Conservation (phyloP, 2,329 filamentous ascomycete species). For the Xylariaceae sp. region DNA sequence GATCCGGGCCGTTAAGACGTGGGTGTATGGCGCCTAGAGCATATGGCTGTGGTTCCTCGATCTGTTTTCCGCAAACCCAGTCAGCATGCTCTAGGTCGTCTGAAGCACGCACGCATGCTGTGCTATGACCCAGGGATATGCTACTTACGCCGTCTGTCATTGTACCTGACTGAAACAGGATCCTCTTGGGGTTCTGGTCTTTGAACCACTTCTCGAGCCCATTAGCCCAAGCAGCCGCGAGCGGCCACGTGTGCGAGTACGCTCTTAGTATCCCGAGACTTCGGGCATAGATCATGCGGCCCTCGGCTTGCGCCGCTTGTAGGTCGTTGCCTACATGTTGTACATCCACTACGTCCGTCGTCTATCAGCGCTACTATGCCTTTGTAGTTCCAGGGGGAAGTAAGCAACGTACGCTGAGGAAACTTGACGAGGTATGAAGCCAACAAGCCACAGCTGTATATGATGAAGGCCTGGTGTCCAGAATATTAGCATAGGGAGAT, state of each 20-base stretch:
- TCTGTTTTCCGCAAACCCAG: too few relatives aligned
- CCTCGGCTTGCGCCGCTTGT: constrained; percentile 37
- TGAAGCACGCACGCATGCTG: neutral
- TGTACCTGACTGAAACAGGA: constrained; percentile 37
- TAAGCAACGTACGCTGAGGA: constrained; percentile 37
- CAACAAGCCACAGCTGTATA: constrained; percentile 50
- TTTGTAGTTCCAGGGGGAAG: neutral
- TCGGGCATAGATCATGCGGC: constrained; percentile 41
- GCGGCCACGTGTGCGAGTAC: constrained; percentile 46
- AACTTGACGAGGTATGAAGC: constrained; percentile 49
- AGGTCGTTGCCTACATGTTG: constrained; percentile 29
- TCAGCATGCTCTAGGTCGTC: too few relatives aligned
- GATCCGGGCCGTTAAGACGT: constrained; percentile 18
- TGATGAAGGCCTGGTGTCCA: constrained; percentile 40
- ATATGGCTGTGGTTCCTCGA: constrained; percentile 25
- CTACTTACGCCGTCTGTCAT: constrained; percentile 45
- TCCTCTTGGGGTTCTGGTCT: constrained; percentile 36
- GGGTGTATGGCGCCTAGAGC: constrained; percentile 24
- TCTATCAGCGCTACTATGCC: constrained; percentile 10
- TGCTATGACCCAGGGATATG: neutral
- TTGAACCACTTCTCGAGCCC: constrained; percentile 43
- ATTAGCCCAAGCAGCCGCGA: constrained; percentile 48
- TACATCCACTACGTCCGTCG: constrained; percentile 21
- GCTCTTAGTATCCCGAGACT: constrained; percentile 42
- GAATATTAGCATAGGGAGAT: constrained; percentile 9